A percentile compares a stretch with the other conserved stretches of the same genome.
Evolutionary conservation across 371 early-diverging fungal genomes (phyloP).

Genomic region (Mucor sp.): DNA sequence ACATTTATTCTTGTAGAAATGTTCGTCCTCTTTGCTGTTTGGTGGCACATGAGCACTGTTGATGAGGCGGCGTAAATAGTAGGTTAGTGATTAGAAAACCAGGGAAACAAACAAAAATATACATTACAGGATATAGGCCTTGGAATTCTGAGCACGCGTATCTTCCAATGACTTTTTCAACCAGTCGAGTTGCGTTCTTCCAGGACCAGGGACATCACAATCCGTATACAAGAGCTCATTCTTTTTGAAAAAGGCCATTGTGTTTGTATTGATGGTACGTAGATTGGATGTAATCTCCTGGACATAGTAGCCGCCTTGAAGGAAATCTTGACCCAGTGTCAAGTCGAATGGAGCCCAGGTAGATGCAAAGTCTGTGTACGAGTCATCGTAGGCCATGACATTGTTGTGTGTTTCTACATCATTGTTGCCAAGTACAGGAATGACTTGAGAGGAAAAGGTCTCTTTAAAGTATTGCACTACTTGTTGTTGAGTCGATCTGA

Average conservation of each 20-base stretch:
- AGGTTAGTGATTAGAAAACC: neutral
- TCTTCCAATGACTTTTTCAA: slow-evolving; percentile 18
- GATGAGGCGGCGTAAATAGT: no score
- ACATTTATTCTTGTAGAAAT: slow-evolving; percentile 26
- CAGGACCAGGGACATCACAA: slow-evolving; percentile 26
- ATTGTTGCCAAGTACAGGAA: slow-evolving; percentile 51
- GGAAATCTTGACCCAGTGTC: slow-evolving; percentile 19
- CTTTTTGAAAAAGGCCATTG: slow-evolving; percentile 26
- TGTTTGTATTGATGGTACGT: slow-evolving; percentile 20
- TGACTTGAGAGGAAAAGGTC: slow-evolving; percentile 27
- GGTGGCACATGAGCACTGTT: slow-evolving; percentile 56
- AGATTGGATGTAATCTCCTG: slow-evolving; percentile 18
- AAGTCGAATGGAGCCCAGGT: slow-evolving; percentile 27
- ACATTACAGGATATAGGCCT: slow-evolving; percentile 25
- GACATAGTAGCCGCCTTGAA: slow-evolving; percentile 25
- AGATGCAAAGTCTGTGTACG: slow-evolving; percentile 7
- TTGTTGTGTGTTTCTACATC: slow-evolving; percentile 20
- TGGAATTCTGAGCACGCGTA: neutral
- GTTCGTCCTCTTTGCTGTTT: slow-evolving; percentile 22
- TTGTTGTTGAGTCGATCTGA: slow-evolving; percentile 25
- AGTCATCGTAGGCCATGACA: slow-evolving; percentile 6
- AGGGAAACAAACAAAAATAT: slow-evolving; percentile 2
- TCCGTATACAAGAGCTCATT: slow-evolving; percentile 22
- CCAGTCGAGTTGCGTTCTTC: slow-evolving; percentile 36
- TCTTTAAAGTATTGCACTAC: slow-evolving; percentile 26